Evolutionary conservation across 441 rosid species (phyloP), one percentile per base, ranked within the genome.

Genomic region (Viola pubescens): DNA sequence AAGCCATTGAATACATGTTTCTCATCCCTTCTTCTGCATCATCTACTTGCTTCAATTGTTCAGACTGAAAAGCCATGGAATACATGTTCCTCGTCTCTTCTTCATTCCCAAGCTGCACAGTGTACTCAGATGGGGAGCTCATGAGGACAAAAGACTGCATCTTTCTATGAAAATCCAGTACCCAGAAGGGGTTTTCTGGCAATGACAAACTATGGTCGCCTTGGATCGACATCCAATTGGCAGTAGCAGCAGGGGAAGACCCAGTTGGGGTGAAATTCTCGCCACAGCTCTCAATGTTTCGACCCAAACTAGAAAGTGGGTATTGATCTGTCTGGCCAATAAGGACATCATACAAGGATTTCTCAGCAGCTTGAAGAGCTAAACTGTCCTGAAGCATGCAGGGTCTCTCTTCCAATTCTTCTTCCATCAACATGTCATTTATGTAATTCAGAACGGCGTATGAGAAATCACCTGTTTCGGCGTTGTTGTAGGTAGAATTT

Each of bases 331-430:
- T 77, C 62, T 79, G 82, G 37, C 78, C 86, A 6, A 6, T n/a
- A 70, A 88, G 79, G 16, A 74, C 87, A 44, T 88, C 89, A 40
- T 70, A 82, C 48, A 88, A 86, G 54, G 92, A 76, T 73, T 73
- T 88, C 66, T 91, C 96, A 0, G 89, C 92, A 1, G 92, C 89
- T 73, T 91, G 95, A 54, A 91, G 83, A 52, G 95, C 87, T 48
- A 91, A 74, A 71, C 91, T 79, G 47, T 88, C 89, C 76, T 83
- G 87, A 62, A 83, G 71, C 96, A 86, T 84, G 62, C 82, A 83
- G 62, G 82, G 71, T 72, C 74, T 84, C 7, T 67, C 82, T 71
- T 82, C 84, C 40, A 79, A 63, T 63, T 84, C 91, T 71, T 89
- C 91, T 54, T 89, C 96, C 91, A 88, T 84, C 68, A 87, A 77